Evolutionary conservation across 2,329 filamentous ascomycete species (phyloP), one percentile per base, ranked within the genome.

Genomic region (Aspergillus pseudotamarii): DNA sequence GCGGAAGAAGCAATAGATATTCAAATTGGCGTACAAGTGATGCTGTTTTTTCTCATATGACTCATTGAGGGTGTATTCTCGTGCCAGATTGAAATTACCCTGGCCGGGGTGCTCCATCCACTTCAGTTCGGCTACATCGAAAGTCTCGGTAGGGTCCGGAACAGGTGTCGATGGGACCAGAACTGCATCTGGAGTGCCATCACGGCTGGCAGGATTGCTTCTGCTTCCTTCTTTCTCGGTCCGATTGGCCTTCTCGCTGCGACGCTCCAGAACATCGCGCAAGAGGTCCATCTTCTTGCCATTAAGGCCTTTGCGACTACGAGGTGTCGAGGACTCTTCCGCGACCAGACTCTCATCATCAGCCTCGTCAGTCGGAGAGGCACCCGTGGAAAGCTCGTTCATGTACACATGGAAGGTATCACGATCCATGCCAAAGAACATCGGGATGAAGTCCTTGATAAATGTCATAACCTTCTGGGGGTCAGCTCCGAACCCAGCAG

Each of bases 1-100:
- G 69, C 91, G 92, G 82, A 99, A 91, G 84, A 99, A 98, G 78
- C 95, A 94, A 75, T 93, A 97, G 64, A 99, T 90, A 4, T 91
- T 92, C 71, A 93, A 87, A 76, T 97, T 98, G 76, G 90, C 90
- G 81, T 96, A 99, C 75, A 98, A 88, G 75, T 94, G 94, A 82
- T 93, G 96, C 79, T 88, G 89, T 12, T 89, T 88, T 54, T 94
- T 91, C 69, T 86, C 85, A 79, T 95, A 96, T 62, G 91, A 89
- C 58, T 93, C 91, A 65, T 97, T 93, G 48, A 86, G 64, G 80
- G 91, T 83, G 85, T 94, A 79, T 86, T 86, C 79, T 84, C 88
- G 73, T 84, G 87, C 68, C 86, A 88, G 45, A 81, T 85, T 73
- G 83, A 87, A 76, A 73, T 86, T 83, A 48, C 83, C 77, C 81